These are phyloP conservation scores for Hemisphaericaspora xylofermentans DNA, from an alignment of 1,139 yeast genomes.

Conservation along the genomic window DNA sequence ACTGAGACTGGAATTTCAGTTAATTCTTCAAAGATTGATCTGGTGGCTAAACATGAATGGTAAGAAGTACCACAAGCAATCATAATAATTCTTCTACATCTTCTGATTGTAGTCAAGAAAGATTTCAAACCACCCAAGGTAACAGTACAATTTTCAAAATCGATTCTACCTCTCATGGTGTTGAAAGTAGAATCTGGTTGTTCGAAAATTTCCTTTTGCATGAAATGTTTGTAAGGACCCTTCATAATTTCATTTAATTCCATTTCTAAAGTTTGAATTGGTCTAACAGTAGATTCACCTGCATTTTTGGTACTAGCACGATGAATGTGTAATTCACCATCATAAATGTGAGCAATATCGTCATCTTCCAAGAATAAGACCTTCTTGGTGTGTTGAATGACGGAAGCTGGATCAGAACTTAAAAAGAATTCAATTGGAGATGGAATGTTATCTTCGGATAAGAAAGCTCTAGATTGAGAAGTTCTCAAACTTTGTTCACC, in stretches of 20 bases:
- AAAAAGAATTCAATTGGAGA: slow-evolving; percentile 94
- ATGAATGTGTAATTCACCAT: slow-evolving; percentile 97
- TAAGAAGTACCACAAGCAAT: slow-evolving; percentile 99
- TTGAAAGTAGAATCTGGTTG: slow-evolving; percentile 98
- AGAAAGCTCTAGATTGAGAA: slow-evolving; percentile 89
- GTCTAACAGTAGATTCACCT: slow-evolving; percentile 90
- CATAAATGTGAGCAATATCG: slow-evolving; percentile 96
- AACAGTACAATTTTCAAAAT: slow-evolving; percentile 75
- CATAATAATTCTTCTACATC: slow-evolving; percentile 95
- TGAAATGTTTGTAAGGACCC: slow-evolving; percentile 93
- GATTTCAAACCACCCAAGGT: slow-evolving; percentile 88
- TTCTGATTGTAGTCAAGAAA: slow-evolving; percentile 83
- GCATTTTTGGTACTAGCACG: slow-evolving; percentile 82
- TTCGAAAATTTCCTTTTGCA: slow-evolving; percentile 98
- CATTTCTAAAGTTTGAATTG: slow-evolving; percentile 94
- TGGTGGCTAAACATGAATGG: slow-evolving; percentile 95
- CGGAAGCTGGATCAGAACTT: slow-evolving; percentile 98
- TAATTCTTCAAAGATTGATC: slow-evolving; percentile 94
- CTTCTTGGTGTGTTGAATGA: slow-evolving; percentile 94
- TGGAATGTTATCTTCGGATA: slow-evolving; percentile 88
- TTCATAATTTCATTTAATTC: slow-evolving; percentile 98
- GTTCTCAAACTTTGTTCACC: slow-evolving; percentile 66
- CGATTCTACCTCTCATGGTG: slow-evolving; percentile 99
- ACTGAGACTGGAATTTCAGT: slow-evolving; percentile 96
- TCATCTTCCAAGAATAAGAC: slow-evolving; percentile 96